A percentile compares a stretch with the other conserved stretches of the same genome.
These are phyloP conservation scores for Amanita exitialis DNA, from an alignment of 768 basidiomycete species.

Conservation along the genomic window DNA sequence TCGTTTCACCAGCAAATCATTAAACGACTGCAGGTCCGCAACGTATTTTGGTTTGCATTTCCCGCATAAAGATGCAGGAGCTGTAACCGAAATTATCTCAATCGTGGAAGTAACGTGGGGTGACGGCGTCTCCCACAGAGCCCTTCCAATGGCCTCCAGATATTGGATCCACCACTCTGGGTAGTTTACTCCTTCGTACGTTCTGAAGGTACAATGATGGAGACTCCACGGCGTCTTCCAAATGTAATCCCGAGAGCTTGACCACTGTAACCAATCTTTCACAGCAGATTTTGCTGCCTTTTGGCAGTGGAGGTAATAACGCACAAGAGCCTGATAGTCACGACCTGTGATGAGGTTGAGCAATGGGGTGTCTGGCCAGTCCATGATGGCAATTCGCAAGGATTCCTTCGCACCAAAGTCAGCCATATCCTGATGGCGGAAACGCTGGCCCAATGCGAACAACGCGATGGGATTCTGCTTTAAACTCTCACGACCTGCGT, in stretches of 20 bases:
- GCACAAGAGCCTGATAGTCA: not conserved
- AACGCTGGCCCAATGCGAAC: conserved; percentile 1
- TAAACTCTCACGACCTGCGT: not conserved
- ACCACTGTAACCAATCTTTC: conserved; percentile 2
- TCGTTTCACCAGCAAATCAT: not conserved
- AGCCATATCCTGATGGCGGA: not conserved
- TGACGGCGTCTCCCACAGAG: not conserved
- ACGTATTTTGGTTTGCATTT: conserved; percentile 1
- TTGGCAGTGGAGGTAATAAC: conserved; percentile 1
- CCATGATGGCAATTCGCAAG: not conserved
- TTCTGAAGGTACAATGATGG: not conserved
- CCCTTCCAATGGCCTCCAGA: not conserved
- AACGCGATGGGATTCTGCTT: not conserved
- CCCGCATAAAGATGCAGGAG: not conserved
- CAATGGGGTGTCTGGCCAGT: not conserved
- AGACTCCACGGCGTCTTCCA: not conserved
- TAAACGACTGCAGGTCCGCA: conserved; percentile 2
- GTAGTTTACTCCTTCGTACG: not conserved
- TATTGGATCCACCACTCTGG: conserved; percentile 5
- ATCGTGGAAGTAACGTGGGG: not conserved
- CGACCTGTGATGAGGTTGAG: not conserved
- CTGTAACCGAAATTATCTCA: not conserved
- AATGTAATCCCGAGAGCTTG: not conserved
- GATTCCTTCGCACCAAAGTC: conserved; percentile 3
- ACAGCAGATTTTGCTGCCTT: not conserved